Evolutionary conservation across 164 flowering plant species (phyloP), one percentile per base, ranked within the genome.

Genomic region (Aristolochia californica): DNA sequence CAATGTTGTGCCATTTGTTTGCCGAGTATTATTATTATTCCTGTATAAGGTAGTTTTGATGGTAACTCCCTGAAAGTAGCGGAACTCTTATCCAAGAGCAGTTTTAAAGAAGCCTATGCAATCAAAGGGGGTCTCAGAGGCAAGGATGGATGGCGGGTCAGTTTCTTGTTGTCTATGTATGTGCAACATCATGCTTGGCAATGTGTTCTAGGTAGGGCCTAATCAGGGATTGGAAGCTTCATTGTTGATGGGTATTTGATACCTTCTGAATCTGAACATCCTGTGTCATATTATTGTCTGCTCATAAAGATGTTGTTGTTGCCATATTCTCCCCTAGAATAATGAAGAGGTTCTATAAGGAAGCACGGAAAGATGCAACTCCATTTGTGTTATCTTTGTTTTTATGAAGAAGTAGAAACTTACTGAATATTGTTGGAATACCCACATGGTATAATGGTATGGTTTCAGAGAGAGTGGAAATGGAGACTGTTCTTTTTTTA

Each of bases 1-100:
- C 40, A 34, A 34, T 34, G 40, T 34, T 34, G 40, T 34, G 40
- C 40, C 7, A 34, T 47, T 24, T 43, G 59, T 56, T 56, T 63
- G 65, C 56, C 43, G 49, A 64, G 62, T 51, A 43, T 43, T 57
- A 28, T 43, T 57, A 28, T 49, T 30, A 74, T 68, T 74, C 70
- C 66, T 61, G 81, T 82, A 85, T 65, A 86, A 82, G 91, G 91
- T 85, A 91, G 98, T 82, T 83, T 87, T 75, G 98, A 87, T 80
- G 98, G 88, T 58, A 78, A 79, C 70, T 88, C 98, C 62, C 50
- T 84, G 71, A 76, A 71, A 74, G 98, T 71, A 62, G 96, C 98
- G 10, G 89, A 84, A 69, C 62, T 88, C 55, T 72, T 91, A 67
- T 67, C 74, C 72, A 82, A 87, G 73, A 85, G 70, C 66, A 96